Percentiles rank a stretch among this genome's conserved stretches.
These are phyloP conservation scores for Eucalyptus virginea DNA, from an alignment of 345 rosid species.

Conservation along the genomic window DNA sequence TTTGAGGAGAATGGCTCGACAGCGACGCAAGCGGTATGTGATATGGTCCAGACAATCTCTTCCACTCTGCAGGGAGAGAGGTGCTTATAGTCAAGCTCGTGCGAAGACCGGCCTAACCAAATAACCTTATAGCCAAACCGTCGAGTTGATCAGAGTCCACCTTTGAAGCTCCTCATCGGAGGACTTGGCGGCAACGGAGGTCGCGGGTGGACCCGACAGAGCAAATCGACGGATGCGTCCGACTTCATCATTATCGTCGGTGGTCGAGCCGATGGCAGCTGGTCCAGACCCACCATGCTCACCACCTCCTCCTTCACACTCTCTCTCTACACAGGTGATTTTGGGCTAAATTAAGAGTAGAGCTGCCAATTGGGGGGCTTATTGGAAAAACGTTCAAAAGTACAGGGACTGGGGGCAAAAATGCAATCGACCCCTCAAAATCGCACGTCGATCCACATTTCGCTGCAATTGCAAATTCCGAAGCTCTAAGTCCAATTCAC, in stretches of 20 bases:
- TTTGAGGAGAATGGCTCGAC: conserved; percentile 75
- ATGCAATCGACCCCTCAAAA: not conserved
- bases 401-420: not conserved
- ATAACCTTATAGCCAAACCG: no score
- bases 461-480: not conserved
- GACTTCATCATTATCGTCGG: no score
- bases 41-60: conserved; percentile 66
- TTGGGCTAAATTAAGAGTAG: not conserved
- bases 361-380: not conserved
- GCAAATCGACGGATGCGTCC: no score
- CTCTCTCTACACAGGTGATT: not conserved
- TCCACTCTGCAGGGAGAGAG: not conserved
- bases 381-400: not conserved
- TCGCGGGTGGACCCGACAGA: not conserved
- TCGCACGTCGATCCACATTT: not conserved
- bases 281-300: no score
- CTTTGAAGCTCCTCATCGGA: not conserved
- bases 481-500: not conserved
- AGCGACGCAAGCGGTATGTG: conserved; percentile 64
- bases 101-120: no score
- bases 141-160: not conserved
- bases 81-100: not conserved
- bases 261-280: no score
- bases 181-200: not conserved
- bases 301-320: no score